Base-by-base conservation (phyloP, 805 yeast genomes). In the Komagataella mondaviorum region DNA sequence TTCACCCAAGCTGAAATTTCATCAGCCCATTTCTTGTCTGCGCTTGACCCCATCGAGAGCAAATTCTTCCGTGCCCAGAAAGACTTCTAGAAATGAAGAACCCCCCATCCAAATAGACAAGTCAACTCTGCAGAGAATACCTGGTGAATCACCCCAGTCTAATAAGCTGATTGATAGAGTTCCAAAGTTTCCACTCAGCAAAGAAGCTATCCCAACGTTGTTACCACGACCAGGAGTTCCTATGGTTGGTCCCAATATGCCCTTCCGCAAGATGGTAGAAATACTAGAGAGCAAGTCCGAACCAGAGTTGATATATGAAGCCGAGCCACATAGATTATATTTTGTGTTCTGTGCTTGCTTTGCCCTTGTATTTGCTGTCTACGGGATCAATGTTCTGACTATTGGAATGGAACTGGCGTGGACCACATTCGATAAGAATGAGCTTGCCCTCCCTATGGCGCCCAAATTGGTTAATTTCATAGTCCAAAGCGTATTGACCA, bases 141-240 rank as follows among this genome's bases (percentile, higher is more conserved):
- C 85, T 0, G 85, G 85, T 2, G 81, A 77, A 54, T 54, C 61
- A 2, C 51, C 52, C n/a, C 71, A 66, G 50, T 56, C 70, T 2
- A 75, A 85, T 59, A 73, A 74, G 1, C 53, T 80, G 45, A 55
- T 60, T n/a, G 80, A 83, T 49, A 66, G 93, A 43, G 57, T 86
- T 1, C 93, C 93, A 3, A 68, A 71, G 49, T 78, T 85, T 55
- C 85, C 88, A 2, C 68, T 85, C 24, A 78, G 76, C 39, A 81
- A 79, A 55, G 88, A 81, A 53, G 69, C 73, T 10, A 74, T 77
- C 6, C 85, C 89, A 1, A 77, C 88, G 0, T 70, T 85, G 44
- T 67, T 85, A 44, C 93, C 93, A 8, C 72, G 83, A 52, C 86
- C 89, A 0, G 86, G 85, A 12, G 87, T 85, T 8, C 96, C 96